These are phyloP conservation scores for Juglanconis oblonga DNA, from an alignment of 2,329 filamentous ascomycete species.

Conservation along the genomic window DNA sequence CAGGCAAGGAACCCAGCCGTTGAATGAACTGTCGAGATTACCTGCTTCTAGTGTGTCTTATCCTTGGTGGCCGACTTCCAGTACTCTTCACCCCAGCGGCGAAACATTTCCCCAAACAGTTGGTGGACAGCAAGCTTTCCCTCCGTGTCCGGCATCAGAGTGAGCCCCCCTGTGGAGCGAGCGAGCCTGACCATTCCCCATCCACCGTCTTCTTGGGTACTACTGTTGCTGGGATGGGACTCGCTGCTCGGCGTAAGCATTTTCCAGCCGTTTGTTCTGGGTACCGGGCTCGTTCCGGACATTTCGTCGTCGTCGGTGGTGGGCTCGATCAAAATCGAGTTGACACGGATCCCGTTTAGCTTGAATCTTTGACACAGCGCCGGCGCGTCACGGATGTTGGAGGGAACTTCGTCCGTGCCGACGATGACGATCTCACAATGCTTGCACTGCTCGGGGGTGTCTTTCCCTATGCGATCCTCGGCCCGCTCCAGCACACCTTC, in stretches of 20 bases:
- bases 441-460: conserved; percentile 4
- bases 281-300: conserved; percentile 1
- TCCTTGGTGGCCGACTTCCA: neutral
- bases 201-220: neutral
- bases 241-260: neutral
- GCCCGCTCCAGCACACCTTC: conserved; percentile 4
- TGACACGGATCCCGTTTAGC: conserved; percentile 1
- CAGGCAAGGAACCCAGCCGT: no score
- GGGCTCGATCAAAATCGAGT: conserved; percentile 9
- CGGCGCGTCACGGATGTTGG: neutral
- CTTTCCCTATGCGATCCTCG: conserved; percentile 6
- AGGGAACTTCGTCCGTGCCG: conserved; percentile 9
- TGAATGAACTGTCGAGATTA: no score
- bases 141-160: conserved; percentile 10
- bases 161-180: conserved; percentile 12
- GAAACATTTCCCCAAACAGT: conserved; percentile 14
- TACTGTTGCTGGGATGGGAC: neutral
- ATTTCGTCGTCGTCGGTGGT: neutral
- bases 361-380: conserved; percentile 2
- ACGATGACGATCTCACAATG: conserved; percentile 11
- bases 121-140: conserved; percentile 11
- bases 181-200: conserved; percentile 12
- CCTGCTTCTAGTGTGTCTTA: neutral
- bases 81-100: conserved; percentile 12
- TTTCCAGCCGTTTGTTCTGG: neutral